Percentiles rank a stretch among this genome's conserved stretches.
These are phyloP conservation scores for Diaporthe australafricana DNA, from an alignment of 2,329 filamentous ascomycete genomes.

Conservation along the genomic window DNA sequence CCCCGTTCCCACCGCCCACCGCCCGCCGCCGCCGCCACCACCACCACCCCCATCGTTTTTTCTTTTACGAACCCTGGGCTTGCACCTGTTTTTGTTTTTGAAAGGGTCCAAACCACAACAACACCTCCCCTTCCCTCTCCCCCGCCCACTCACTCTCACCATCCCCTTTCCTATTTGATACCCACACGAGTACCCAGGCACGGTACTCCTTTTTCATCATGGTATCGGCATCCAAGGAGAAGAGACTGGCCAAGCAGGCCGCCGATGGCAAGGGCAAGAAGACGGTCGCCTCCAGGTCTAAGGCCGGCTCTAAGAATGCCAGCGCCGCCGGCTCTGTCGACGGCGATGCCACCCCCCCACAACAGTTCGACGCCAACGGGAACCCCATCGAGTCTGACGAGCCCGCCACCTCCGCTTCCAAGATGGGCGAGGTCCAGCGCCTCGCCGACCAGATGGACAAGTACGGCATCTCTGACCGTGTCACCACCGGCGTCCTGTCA, in stretches of 20 bases:
- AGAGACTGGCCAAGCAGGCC: conserved; percentile 78
- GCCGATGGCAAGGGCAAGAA: conserved; percentile 83
- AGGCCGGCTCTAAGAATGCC: conserved; percentile 74
- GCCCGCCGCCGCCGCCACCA: not conserved
- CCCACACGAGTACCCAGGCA: not conserved
- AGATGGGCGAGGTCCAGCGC: conserved; percentile 85
- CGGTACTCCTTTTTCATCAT: conserved; percentile 56
- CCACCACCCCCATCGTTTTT: conserved; percentile 12
- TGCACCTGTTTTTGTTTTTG: conserved; percentile 13
- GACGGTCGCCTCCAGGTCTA: conserved; percentile 74
- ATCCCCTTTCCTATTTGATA: conserved; percentile 1
- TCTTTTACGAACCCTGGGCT: conserved; percentile 13
- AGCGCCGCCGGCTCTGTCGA: conserved; percentile 75
- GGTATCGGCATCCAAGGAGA: conserved; percentile 78
- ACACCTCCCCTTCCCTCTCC: not conserved
- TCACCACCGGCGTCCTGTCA: conserved; percentile 95
- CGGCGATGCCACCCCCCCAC: conserved; percentile 68
- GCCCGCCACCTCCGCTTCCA: conserved; percentile 77
- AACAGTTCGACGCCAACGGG: conserved; percentile 70
- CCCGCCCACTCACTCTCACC: not conserved
- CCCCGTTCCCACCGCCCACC: conserved; percentile 16
- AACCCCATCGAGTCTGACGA: conserved; percentile 67
- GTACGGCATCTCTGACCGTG: conserved; percentile 94
- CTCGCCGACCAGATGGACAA: conserved; percentile 95
- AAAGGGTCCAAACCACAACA: conserved; percentile 29